Conservation (phyloP, 1,139 yeast species). For the Tardiomyces depauwii region DNA sequence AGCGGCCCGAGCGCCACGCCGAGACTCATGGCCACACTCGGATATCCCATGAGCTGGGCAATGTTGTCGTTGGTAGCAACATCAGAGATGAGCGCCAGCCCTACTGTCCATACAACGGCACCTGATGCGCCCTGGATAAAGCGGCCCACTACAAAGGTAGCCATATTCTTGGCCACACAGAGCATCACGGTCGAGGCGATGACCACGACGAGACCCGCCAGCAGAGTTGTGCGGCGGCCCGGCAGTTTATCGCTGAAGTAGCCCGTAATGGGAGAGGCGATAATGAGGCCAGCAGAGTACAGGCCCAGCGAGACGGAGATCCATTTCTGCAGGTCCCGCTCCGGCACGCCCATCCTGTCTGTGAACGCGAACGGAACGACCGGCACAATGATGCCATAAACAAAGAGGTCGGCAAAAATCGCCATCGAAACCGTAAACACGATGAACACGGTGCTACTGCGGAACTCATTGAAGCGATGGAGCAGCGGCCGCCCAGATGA, state of each 20-base stretch:
- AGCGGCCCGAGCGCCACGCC: slow-evolving; percentile 27
- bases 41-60: slow-evolving; percentile 22
- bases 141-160: slow-evolving; percentile 23
- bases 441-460: slow-evolving; percentile 19
- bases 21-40: slow-evolving; percentile 23
- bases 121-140: slow-evolving; percentile 26
- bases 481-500: too few species aligned
- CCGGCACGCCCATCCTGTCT: slow-evolving; percentile 18
- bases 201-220: too few species aligned
- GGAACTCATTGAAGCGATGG: slow-evolving; percentile 12
- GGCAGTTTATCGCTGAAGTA: slow-evolving; percentile 19
- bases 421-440: slow-evolving; percentile 21
- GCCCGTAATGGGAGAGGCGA: slow-evolving; percentile 23
- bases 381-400: slow-evolving; percentile 25
- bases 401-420: slow-evolving; percentile 24
- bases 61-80: slow-evolving; percentile 16
- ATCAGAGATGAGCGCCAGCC: slow-evolving; percentile 27
- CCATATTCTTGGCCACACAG: slow-evolving; percentile 18
- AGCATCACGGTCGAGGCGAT: slow-evolving; percentile 15
- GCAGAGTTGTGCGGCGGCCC: slow-evolving; percentile 8
- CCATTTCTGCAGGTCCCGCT: slow-evolving; percentile 18
- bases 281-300: slow-evolving; percentile 26
- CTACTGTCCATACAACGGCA: slow-evolving; percentile 29
- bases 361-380: slow-evolving; percentile 26
- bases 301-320: slow-evolving; percentile 23